Evolutionary conservation across 2,329 filamentous ascomycete genomes (phyloP), one percentile per base, ranked within the genome.

Genomic region (Metarhizium sp.): DNA sequence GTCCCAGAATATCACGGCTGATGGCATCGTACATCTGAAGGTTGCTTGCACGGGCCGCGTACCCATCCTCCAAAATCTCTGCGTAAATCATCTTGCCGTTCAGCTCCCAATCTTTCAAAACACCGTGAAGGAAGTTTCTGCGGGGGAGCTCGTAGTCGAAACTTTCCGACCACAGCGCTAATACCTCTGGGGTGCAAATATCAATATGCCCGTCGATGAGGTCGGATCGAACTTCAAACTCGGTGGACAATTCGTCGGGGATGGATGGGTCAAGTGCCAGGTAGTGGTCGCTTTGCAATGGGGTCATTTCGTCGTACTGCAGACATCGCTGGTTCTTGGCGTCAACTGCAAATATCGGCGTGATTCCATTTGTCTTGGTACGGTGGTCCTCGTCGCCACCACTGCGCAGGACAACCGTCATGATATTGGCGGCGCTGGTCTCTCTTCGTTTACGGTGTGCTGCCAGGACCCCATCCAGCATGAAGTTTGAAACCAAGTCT

Each of bases 21-120:
- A 99, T 84, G 34, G 91, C 83, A 65, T 96, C 90, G 73, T 97
- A 99, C 66, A 92, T 86, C 65, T 89, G 88, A 29, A 97, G 78
- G 65, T 91, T 95, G 66, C 83, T 86, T 13, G 90, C 92, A 60
- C 94, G 80, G 1, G 92, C 91, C 1, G 90, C 89, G 66, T 97
- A 99, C 57, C 90, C 84, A 52, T 91, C 82, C 40, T 84, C 81
- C 48, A 95, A 77, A 60, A 97, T 86, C 64, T 97, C 88, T 2
- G 90, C 87, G 68, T 96, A 91, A 53, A 99, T 90, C n/a, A 90
- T 91, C 75, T 97, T 96, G 57, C 92, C 92, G 69, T 97, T 97
- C 55, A 97, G 77, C 68, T 99, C 94, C 75, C 90, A 96, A 69
- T 99, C 94, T 73, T 96, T 96, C 54, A 99, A 75, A 1, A 97